Percentiles rank a stretch among this genome's conserved stretches.
phyloP scores from a whole-genome alignment of 2,329 filamentous ascomycete genomes.

The Volutella citrinella region DNA sequence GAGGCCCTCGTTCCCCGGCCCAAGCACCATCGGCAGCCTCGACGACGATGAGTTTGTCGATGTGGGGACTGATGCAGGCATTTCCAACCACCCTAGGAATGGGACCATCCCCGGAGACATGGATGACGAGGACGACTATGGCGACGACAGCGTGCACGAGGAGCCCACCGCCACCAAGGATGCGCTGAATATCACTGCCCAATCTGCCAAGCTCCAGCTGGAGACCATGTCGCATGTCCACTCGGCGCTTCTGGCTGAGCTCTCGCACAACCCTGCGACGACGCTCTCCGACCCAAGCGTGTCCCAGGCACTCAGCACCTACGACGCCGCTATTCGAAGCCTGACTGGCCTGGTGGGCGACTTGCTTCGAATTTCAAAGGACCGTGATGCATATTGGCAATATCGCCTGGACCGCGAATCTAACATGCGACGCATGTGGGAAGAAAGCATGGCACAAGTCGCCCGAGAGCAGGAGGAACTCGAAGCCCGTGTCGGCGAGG shows the following conservation, averaged over 20 bases:
- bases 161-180: slow-evolving; percentile 76
- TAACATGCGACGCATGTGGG: slow-evolving; percentile 93
- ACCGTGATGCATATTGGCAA: slow-evolving; percentile 96
- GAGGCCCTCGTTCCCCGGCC: slow-evolving; percentile 35
- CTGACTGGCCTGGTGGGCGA: slow-evolving; percentile 82
- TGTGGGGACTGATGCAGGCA: slow-evolving; percentile 42
- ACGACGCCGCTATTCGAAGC: slow-evolving; percentile 86
- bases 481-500: slow-evolving; percentile 82
- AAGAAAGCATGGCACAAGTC: slow-evolving; percentile 98
- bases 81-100: slow-evolving; percentile 34
- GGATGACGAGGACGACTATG: slow-evolving; percentile 76
- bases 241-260: slow-evolving; percentile 71
- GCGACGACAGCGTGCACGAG: slow-evolving; percentile 73
- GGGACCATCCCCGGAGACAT: slow-evolving; percentile 36
- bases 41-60: slow-evolving; percentile 54
- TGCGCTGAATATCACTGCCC: slow-evolving; percentile 93
- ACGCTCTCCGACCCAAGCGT: slow-evolving; percentile 75
- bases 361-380: slow-evolving; percentile 85
- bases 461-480: slow-evolving; percentile 90
- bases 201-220: slow-evolving; percentile 88
- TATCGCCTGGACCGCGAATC: slow-evolving; percentile 88
- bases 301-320: slow-evolving; percentile 75
- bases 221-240: slow-evolving; percentile 87
- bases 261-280: slow-evolving; percentile 63
- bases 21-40: slow-evolving; percentile 46